Conservation (phyloP, 106 monocot species). For the Cymbidium sinense region DNA sequence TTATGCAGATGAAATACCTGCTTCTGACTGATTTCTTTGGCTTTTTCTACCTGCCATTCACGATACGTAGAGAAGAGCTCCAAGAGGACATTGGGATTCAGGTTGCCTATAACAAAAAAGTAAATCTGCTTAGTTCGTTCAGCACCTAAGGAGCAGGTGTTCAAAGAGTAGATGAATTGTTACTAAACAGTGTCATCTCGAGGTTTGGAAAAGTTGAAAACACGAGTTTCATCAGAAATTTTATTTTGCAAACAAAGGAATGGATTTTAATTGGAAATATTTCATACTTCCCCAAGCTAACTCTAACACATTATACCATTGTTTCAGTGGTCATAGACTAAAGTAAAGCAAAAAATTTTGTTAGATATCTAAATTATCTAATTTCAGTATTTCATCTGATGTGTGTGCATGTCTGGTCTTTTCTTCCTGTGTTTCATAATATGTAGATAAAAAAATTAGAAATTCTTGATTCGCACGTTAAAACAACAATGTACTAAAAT, state of each 20-base stretch:
- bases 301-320: background rate
- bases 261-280: background rate
- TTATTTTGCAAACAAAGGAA: background rate
- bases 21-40: slow-evolving; percentile 59
- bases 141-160: background rate
- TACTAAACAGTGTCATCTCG: background rate
- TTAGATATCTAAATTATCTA: too few species aligned
- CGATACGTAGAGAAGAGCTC: slow-evolving; percentile 89
- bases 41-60: slow-evolving; percentile 83
- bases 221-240: background rate
- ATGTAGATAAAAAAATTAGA: too few species aligned
- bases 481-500: too few species aligned
- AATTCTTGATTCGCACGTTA: too few species aligned
- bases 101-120: slow-evolving; percentile 35
- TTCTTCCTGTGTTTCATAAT: too few species aligned
- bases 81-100: slow-evolving; percentile 69
- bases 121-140: background rate
- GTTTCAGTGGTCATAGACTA: background rate
- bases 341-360: background rate
- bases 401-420: too few species aligned
- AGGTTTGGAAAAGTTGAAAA: background rate
- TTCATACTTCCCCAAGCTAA: background rate
- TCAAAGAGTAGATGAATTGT: background rate
- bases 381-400: too few species aligned
- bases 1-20: slow-evolving; percentile 42